phyloP scores from a whole-genome alignment of 2,329 filamentous ascomycete species.

The Colletotrichum sp. region DNA sequence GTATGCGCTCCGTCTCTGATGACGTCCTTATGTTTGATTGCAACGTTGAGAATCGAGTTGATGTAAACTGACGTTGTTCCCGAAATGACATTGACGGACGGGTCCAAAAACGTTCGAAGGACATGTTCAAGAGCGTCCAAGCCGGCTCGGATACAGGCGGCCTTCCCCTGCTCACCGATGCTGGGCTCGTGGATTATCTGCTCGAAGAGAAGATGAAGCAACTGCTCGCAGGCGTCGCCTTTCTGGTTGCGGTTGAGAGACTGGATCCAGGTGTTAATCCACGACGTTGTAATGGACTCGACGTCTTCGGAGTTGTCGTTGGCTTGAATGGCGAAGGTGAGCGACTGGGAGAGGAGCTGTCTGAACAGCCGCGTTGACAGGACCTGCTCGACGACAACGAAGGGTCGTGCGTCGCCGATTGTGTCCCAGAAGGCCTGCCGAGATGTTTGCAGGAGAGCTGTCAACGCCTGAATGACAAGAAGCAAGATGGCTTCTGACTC shows the following conservation, averaged over 20 bases:
- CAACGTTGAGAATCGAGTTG: conserved; percentile 69
- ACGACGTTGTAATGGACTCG: conserved; percentile 72
- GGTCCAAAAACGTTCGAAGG: conserved; percentile 59
- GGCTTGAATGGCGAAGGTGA: conserved; percentile 54
- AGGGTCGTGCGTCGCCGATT: conserved; percentile 80
- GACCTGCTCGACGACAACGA: conserved; percentile 82
- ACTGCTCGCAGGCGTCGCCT: conserved; percentile 79
- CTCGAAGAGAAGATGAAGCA: conserved; percentile 77
- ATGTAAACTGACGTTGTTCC: conserved; percentile 66
- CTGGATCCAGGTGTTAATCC: conserved; percentile 78
- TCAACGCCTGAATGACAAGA: conserved; percentile 73
- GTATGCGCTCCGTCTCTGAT: conserved; percentile 58
- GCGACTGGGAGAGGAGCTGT: conserved; percentile 65
- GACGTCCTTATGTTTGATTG: conserved; percentile 66
- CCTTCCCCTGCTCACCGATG: conserved; percentile 62
- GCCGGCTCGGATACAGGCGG: conserved; percentile 68
- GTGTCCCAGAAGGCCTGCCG: conserved; percentile 87
- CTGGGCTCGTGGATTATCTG: conserved; percentile 60
- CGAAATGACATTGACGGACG: conserved; percentile 38
- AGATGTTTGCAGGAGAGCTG: conserved; percentile 74
- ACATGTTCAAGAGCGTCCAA: conserved; percentile 65
- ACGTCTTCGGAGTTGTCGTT: conserved; percentile 50
- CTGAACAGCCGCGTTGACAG: conserved; percentile 74
- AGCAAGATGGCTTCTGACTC: conserved; percentile 65
- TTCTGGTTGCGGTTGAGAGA: conserved; percentile 80